Conservation (phyloP, 202 grass and related monocot species). For the Schoenoplectus tabernaemontani region DNA sequence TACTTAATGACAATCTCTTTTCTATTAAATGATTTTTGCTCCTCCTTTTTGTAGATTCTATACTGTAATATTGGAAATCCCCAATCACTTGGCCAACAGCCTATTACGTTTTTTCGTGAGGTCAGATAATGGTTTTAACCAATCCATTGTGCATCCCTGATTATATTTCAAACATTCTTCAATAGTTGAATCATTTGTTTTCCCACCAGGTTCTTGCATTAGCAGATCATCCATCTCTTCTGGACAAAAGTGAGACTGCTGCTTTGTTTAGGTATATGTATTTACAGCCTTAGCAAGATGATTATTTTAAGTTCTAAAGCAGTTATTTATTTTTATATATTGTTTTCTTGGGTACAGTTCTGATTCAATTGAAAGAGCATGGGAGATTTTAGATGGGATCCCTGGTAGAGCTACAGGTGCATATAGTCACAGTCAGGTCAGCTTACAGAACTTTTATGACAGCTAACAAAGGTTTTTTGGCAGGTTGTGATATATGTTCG, state of each 20-base stretch:
- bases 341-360: conserved; percentile 50
- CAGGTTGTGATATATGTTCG: conserved; percentile 2
- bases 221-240: conserved; percentile 64
- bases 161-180: neutral
- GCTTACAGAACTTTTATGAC: neutral
- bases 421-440: conserved; percentile 89
- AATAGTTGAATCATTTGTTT: conserved; percentile 23
- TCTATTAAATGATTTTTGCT: conserved; percentile 1
- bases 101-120: conserved; percentile 89
- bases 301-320: conserved; percentile 11
- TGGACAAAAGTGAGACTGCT: conserved; percentile 89
- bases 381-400: conserved; percentile 78
- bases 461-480: conserved; percentile 6
- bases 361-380: conserved; percentile 91
- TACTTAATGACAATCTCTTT: neutral
- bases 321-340: conserved; percentile 15
- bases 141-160: conserved; percentile 18
- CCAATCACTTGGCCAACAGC: conserved; percentile 83
- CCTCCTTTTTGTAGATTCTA: conserved; percentile 48
- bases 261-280: conserved; percentile 75
- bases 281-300: neutral
- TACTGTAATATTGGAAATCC: conserved; percentile 97
- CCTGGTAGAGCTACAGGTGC: conserved; percentile 80
- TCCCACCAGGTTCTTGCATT: conserved; percentile 54
- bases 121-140: conserved; percentile 26